These are phyloP conservation scores for Ganoderma multipileum DNA, from an alignment of 1,284 basidiomycete genomes.

Conservation along the genomic window DNA sequence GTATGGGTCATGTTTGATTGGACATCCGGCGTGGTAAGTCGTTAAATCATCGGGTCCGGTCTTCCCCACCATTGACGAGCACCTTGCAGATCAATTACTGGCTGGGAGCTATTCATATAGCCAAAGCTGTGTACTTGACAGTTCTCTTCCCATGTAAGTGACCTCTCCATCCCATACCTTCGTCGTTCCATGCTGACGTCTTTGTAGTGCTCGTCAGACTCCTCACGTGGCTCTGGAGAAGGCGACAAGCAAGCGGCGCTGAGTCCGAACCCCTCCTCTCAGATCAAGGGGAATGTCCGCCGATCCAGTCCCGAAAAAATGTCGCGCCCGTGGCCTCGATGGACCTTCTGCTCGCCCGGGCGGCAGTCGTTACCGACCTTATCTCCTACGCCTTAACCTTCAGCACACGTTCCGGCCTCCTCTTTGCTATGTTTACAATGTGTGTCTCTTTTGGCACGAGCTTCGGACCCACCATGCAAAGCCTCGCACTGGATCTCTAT, in stretches of 20 bases:
- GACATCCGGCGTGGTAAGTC: constrained; percentile 66
- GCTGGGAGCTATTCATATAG: constrained; percentile 62
- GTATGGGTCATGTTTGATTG: constrained; percentile 69
- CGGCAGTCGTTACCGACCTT: constrained; percentile 62
- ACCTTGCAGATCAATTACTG: constrained; percentile 73
- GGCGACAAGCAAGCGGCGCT: constrained; percentile 14
- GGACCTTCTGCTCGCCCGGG: constrained; percentile 63
- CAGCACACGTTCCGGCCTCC: constrained; percentile 43
- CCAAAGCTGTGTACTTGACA: constrained; percentile 64
- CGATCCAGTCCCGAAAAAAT: constrained; percentile 25
- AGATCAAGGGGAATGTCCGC: not conserved
- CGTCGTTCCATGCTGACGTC: not conserved
- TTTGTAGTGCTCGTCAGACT: constrained; percentile 39
- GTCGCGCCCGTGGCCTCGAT: constrained; percentile 47
- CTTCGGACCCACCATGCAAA: constrained; percentile 66
- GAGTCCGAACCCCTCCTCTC: constrained; percentile 32
- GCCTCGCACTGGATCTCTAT: constrained; percentile 68
- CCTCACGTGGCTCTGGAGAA: constrained; percentile 14
- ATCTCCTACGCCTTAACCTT: constrained; percentile 59
- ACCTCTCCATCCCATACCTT: not conserved
- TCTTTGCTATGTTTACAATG: constrained; percentile 54
- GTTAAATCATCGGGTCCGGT: constrained; percentile 10
- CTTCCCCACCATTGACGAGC: not conserved
- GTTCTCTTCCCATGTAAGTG: constrained; percentile 67
- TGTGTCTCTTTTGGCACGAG: constrained; percentile 59